Evolutionary conservation across 2,329 filamentous ascomycete species (phyloP).

Genomic region (Ilyonectria destructans): DNA sequence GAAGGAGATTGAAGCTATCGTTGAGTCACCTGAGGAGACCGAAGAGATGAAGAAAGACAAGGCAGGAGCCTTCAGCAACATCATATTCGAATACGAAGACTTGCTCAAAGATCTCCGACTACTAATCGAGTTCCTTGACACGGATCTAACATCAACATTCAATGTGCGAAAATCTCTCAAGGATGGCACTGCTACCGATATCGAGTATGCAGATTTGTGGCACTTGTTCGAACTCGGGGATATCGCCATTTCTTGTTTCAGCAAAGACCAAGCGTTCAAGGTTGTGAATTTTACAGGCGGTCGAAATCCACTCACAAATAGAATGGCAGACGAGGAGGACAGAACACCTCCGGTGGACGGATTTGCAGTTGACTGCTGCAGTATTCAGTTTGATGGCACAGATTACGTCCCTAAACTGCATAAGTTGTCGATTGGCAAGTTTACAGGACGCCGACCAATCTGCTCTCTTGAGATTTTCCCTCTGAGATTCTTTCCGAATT

Average conservation of each 20-base stretch:
- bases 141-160: slow-evolving; percentile 27
- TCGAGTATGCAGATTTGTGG: slow-evolving; percentile 37
- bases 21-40: not conserved
- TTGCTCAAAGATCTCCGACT: slow-evolving; percentile 24
- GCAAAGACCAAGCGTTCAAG: slow-evolving; percentile 12
- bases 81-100: slow-evolving; percentile 7
- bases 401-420: slow-evolving; percentile 26
- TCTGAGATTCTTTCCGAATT: slow-evolving; percentile 20
- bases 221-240: slow-evolving; percentile 33
- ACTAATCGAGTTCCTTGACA: slow-evolving; percentile 36
- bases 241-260: not conserved
- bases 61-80: not conserved
- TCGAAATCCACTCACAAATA: slow-evolving; percentile 2
- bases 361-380: slow-evolving; percentile 32
- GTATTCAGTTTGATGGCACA: slow-evolving; percentile 18
- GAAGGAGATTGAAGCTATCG: not conserved
- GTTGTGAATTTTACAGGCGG: slow-evolving; percentile 22
- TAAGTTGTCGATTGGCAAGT: slow-evolving; percentile 28
- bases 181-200: slow-evolving; percentile 25
- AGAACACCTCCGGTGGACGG: slow-evolving; percentile 14
- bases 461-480: slow-evolving; percentile 21
- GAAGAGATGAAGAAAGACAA: not conserved
- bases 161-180: slow-evolving; percentile 21
- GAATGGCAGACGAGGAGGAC: not conserved
- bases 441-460: slow-evolving; percentile 23